Evolutionary conservation across 306 rosid genomes (phyloP).

Genomic region (Castanea mollissima): DNA sequence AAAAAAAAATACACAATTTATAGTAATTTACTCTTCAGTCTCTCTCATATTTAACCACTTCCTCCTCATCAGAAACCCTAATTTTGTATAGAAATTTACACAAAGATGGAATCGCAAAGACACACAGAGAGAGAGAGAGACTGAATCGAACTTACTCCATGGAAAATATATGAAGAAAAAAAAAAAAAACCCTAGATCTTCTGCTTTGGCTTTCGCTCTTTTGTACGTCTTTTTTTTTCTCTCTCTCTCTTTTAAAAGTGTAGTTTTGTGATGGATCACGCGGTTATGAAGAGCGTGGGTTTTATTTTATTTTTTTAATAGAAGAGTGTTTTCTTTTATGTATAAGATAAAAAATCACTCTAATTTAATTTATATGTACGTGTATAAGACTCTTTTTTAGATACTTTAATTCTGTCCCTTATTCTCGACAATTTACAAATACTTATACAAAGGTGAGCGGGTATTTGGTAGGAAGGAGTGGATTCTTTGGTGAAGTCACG

Average conservation of each 20-base stretch:
- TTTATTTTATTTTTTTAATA: too few species aligned
- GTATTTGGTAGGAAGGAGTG: not conserved
- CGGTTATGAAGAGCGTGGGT: constrained; percentile 20
- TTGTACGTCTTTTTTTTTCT: not conserved
- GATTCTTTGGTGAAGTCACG: not conserved
- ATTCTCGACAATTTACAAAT: too few species aligned
- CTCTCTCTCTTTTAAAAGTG: not conserved
- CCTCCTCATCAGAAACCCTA: not conserved
- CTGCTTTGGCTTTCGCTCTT: constrained; percentile 22
- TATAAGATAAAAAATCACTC: too few species aligned
- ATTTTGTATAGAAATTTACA: not conserved
- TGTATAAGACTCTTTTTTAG: too few species aligned
- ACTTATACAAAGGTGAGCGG: too few species aligned
- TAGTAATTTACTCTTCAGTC: not conserved
- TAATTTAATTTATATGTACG: too few species aligned
- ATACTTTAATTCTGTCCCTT: too few species aligned
- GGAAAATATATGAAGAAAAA: too few species aligned
- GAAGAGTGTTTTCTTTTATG: too few species aligned
- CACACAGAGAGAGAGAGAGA: not conserved
- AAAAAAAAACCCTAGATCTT: constrained; percentile 39
- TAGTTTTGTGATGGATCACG: not conserved
- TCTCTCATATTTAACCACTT: constrained; percentile 13
- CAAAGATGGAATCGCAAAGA: constrained; percentile 10
- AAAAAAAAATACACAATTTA: too few species aligned
- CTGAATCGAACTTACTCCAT: not conserved